phyloP scores from a whole-genome alignment of 441 rosid species.

The Syzygium malaccense region DNA sequence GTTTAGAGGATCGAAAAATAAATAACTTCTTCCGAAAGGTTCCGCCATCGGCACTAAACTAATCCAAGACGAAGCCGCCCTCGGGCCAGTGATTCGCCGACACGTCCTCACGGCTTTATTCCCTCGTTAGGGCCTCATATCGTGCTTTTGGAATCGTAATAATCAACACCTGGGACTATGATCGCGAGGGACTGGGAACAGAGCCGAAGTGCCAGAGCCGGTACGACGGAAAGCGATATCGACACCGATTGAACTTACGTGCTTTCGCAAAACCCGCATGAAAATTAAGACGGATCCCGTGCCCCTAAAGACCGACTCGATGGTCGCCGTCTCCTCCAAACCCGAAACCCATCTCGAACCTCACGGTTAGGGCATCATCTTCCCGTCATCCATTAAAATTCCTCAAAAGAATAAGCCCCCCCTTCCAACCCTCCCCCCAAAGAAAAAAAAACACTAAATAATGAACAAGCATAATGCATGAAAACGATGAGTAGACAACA shows the following conservation, averaged over 20 bases:
- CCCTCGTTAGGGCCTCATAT: neutral
- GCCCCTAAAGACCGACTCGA: neutral
- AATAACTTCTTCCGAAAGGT: neutral
- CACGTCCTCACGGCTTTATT: neutral
- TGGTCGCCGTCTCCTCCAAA: neutral
- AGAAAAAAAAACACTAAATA: too few relatives aligned
- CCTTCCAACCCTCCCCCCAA: too few relatives aligned
- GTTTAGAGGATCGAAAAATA: neutral
- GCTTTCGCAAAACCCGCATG: rapidly evolving
- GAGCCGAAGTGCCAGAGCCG: rapidly evolving
- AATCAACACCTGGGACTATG: rapidly evolving
- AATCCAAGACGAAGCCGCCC: too few relatives aligned
- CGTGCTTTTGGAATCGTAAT: neutral
- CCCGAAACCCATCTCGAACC: neutral
- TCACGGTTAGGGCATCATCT: neutral
- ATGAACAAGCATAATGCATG: neutral
- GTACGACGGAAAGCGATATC: rapidly evolving
- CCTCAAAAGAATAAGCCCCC: too few relatives aligned
- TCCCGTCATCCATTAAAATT: neutral
- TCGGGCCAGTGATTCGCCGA: rapidly evolving
- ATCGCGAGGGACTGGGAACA: rapidly evolving
- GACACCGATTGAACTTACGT: rapidly evolving
- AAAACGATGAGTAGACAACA: neutral
- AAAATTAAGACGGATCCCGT: rapidly evolving
- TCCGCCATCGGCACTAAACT: neutral